Base-by-base conservation (phyloP, 306 rosid genomes). In the Geum urbanum region DNA sequence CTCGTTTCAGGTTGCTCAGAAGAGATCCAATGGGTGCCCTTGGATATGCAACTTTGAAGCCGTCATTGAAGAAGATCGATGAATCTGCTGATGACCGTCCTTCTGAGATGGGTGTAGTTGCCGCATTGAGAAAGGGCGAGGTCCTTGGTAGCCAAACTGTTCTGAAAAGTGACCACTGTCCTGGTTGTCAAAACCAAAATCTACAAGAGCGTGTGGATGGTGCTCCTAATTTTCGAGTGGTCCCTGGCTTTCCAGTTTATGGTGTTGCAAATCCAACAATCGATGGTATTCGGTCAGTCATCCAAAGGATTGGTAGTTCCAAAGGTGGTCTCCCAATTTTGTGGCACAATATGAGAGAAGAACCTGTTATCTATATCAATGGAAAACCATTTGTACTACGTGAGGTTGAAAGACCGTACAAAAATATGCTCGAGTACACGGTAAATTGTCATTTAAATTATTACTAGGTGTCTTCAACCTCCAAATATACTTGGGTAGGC, bases 291-390 rank as follows among this genome's bases (percentile, higher is more conserved):
- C 91, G 82, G 40, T 91, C 92, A 55, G 96, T 88, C 68, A 81
- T 91, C 75, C 80, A 39, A 73, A 83, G 91, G 80, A 81, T 89
- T 80, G 88, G 92, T 48, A 83, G 88, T 67, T 80, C 84, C 37
- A 84, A 83, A 82, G 82, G 72, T 74, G 88, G 89, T 56, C 55
- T 82, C 37, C 91, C 91, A 47, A 84, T 91, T 74, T 88, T 91
- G 71, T 91, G 97, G 97, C 97, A 91, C 74, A 91, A 91, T 72
- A 91, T 91, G 97, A 88, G 97, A 74, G 97, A 91, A 83, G 97
- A 91, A 77, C 97, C 96, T 66, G 97, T 91, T 54, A 88, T 91
- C 77, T 91, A 91, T 84, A 91, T 91, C 67, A 91, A 88, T 66
- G 97, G 96, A 69, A 91, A 88, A 76, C 97, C 97, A 52, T 91